phyloP scores from a whole-genome alignment of 1,284 basidiomycete species.

The Rhodotorula mucilaginosa region DNA sequence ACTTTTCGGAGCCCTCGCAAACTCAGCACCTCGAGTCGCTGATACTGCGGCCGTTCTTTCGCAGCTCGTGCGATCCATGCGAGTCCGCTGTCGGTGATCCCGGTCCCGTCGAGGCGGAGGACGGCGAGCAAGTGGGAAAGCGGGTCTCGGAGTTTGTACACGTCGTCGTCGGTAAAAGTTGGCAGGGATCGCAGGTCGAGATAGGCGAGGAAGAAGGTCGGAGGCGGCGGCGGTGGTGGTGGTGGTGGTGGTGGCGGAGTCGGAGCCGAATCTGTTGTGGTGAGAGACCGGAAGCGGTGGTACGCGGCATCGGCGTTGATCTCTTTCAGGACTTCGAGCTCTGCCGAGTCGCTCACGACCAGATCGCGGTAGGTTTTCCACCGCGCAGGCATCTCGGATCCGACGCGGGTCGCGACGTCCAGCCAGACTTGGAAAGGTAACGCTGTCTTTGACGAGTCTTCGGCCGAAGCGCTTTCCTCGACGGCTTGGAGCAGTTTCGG shows the following conservation, averaged over 20 bases:
- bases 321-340: slow-evolving; percentile 15
- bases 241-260: neutral
- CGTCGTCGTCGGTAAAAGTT: slow-evolving; percentile 22
- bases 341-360: slow-evolving; percentile 8
- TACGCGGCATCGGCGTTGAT: slow-evolving; percentile 12
- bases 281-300: neutral
- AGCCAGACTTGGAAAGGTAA: slow-evolving; percentile 29
- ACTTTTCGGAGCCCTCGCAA: slow-evolving; percentile 7
- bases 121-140: slow-evolving; percentile 26
- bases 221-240: neutral
- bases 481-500: slow-evolving; percentile 1
- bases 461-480: neutral
- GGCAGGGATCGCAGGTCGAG: slow-evolving; percentile 25
- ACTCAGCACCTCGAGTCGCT: slow-evolving; percentile 13
- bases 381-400: neutral
- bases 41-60: slow-evolving; percentile 5
- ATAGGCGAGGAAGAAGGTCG: slow-evolving; percentile 28
- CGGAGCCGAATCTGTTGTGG: no score
- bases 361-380: slow-evolving; percentile 28
- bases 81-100: slow-evolving; percentile 23
- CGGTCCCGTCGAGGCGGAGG: slow-evolving; percentile 26
- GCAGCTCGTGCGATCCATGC: slow-evolving; percentile 24
- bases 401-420: slow-evolving; percentile 14
- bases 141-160: slow-evolving; percentile 25
- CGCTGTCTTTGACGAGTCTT: neutral